Base-by-base conservation (phyloP, 768 basidiomycete genomes). In the Tephrocybe sp. region DNA sequence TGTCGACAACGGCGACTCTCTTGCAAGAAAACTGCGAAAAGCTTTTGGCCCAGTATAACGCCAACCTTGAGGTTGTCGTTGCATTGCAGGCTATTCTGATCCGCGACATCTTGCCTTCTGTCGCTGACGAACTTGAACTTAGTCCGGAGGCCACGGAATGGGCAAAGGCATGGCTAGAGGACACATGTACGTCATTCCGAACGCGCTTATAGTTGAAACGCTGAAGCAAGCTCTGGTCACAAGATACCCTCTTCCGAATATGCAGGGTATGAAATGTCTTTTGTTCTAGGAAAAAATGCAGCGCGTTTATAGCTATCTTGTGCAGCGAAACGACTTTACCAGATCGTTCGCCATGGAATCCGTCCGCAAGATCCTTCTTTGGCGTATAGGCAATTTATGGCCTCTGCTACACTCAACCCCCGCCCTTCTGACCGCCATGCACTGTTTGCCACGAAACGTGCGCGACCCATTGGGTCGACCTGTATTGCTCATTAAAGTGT, bases 381-480 rank as follows among this genome's bases (percentile, higher is more conserved):
- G 84, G 85, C 80, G 85, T 48, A 60, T 79, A 52, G 67, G 65
- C 46, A 72, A 72, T 50, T 64, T 78, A 52, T 68, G 70, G 71
- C 73, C 71, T 26, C 57, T 60, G 49, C 56, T 56, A 49, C 61
- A 62, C 49, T 62, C 57, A 45, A 54, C 56, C 52, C 58, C 52
- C 49, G 60, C 70, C 41, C 68, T 71, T 33, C 26, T 47, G 40
- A 36, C 45, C 40, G 70, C 69, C 49, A 58, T 87, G 33, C 74
- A 71, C 40, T 83, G 80, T 58, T 76, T 89, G 45, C 85, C 87
- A 5, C 58, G 66, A 39, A 63, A 68, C 23, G 69, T 75, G 49
- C 68, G 66, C 34, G 88, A 89, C 65, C 80, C 82, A 9, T 76
- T 84, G 52, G 80, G 83, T 34, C 77, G 84, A 32, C 88, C 88